Percentiles rank a stretch among this genome's conserved stretches.
phyloP scores from a whole-genome alignment of 768 basidiomycete genomes.

The Crepidotus variabilis region DNA sequence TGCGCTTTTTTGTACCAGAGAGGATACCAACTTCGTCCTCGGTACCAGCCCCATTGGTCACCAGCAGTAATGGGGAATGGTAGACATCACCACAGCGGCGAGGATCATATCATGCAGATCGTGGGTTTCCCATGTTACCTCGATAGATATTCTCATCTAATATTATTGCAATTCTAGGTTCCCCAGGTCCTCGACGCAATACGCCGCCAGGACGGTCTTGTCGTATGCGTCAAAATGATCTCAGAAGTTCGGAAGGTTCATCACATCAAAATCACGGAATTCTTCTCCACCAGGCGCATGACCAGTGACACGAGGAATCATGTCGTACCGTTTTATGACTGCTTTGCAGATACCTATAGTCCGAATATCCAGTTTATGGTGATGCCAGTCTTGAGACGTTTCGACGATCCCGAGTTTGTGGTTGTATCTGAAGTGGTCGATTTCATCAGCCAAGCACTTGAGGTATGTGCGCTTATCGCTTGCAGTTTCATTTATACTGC shows the following conservation, averaged over 20 bases:
- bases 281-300: constrained; percentile 20
- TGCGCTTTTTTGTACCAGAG: constrained; percentile 19
- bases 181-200: constrained; percentile 25
- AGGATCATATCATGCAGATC: constrained; percentile 25
- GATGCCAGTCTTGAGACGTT: constrained; percentile 34
- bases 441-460: constrained; percentile 27
- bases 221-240: constrained; percentile 27
- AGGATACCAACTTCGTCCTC: constrained; percentile 24
- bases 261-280: constrained; percentile 22
- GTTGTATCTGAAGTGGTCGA: constrained; percentile 25
- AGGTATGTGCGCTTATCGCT: constrained; percentile 13
- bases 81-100: constrained; percentile 18
- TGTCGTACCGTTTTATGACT: constrained; percentile 20
- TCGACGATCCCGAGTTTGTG: constrained; percentile 29
- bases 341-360: constrained; percentile 15
- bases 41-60: constrained; percentile 24
- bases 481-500: neutral
- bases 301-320: constrained; percentile 20
- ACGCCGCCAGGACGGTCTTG: constrained; percentile 18
- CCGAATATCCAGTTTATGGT: constrained; percentile 26
- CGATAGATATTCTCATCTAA: neutral
- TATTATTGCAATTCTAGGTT: constrained; percentile 12
- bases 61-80: constrained; percentile 19
- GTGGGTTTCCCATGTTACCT: constrained; percentile 12
- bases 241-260: constrained; percentile 16